Evolutionary conservation across 306 rosid species (phyloP), one percentile per base, ranked within the genome.

Genomic region (Abrus precatorius): DNA sequence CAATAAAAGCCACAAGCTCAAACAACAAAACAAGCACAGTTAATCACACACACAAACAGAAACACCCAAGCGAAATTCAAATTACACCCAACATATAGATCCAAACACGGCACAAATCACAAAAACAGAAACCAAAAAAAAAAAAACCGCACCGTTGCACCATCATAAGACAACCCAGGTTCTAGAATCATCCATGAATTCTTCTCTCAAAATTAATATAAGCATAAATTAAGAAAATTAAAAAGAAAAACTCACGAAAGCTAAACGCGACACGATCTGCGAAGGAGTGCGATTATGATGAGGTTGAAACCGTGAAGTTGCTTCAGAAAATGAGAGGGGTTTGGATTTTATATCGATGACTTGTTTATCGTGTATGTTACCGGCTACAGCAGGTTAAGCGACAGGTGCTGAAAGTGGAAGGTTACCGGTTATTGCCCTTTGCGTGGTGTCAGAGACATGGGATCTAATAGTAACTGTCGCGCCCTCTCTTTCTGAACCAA

Each of bases 311-410:
- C 76, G 66, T 29, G 44, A 85, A 40, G 65, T 61, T 49, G 57
- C 20, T 40, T 59, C 32, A 11, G 36, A 53, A 43, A 53, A 73
- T 11, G 20, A 12, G 9, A 36, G 28, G 64, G 20, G 36, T 6
- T 47, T 33, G 38, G 32, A 9, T 54, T 72, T 79, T 81, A 73
- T 84, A 68, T 1, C 0, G 28, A 80, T 55, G 57, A 50, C 5
- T 1, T 12, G 50, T 53, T 69, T 79, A 64, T 74, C 57, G 75
- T 68, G 84, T 3, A 44, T 6, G 84, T 69, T 67, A 89, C 97
- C 88, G 93, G 93, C 47, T 82, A 67, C 85, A 73, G 77, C 71
- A 7, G 90, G 93, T 91, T 27, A 45, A 14, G 69, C 10, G n/a
- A 52, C 13, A 60, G 0, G 63, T 14, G 47, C 2, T 66, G 40